Percentiles rank a stretch among this genome's conserved stretches.
phyloP scores from a whole-genome alignment of 73 alveolate species.

The Breviolum minutum region DNA sequence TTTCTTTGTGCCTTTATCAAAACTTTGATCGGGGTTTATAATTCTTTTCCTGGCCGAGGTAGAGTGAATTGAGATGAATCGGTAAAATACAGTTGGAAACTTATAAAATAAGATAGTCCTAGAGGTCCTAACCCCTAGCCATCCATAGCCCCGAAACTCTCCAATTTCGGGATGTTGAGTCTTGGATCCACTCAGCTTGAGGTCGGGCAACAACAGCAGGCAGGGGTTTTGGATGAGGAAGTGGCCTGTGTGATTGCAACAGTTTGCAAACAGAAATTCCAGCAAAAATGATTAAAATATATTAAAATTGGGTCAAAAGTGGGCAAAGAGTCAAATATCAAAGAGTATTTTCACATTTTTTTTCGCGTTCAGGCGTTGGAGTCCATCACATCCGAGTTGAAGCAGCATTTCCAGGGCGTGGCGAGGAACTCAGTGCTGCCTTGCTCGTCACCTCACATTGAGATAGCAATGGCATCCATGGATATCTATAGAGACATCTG shows the following conservation, averaged over 20 bases:
- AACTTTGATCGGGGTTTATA: no score
- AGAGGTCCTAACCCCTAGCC: no score
- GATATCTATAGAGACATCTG: background rate
- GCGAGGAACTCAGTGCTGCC: background rate
- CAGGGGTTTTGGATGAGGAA: background rate
- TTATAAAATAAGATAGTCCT: background rate
- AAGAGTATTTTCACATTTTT: background rate
- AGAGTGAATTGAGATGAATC: background rate
- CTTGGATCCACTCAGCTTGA: background rate
- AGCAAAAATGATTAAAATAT: background rate
- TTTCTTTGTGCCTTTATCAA: no score
- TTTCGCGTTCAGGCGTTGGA: constrained; percentile 34
- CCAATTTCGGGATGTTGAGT: background rate
- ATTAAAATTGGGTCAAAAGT: background rate
- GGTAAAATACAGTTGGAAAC: background rate
- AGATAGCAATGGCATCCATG: background rate
- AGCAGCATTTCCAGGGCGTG: constrained; percentile 84
- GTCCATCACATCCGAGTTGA: constrained; percentile 39
- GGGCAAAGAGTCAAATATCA: background rate
- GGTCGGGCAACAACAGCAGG: constrained; percentile 85
- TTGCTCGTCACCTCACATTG: background rate
- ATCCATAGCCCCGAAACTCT: no score
- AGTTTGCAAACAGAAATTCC: background rate
- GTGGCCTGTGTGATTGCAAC: background rate
- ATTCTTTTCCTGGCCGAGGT: no score